Evolutionary conservation across 2,329 filamentous ascomycete genomes (phyloP), one percentile per base, ranked within the genome.

Genomic region (Pseudocercospora vitis): DNA sequence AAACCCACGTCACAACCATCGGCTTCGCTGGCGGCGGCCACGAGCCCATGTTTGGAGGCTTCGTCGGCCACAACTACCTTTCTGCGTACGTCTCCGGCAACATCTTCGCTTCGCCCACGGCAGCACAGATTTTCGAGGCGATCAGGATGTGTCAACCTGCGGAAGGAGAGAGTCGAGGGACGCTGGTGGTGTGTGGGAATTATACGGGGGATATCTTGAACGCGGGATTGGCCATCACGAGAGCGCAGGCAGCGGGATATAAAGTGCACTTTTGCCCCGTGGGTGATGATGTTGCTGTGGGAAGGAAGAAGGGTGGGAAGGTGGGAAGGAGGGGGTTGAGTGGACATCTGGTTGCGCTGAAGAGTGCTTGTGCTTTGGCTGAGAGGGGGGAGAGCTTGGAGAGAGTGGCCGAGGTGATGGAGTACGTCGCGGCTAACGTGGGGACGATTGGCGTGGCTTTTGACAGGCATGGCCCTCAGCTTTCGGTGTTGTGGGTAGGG

Each of bases 201-300:
- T 85, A 85, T 67, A 85, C 82, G 0, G 82, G 82, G 42, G 82
- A 85, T 66, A 82, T 82, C 53, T 71, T 85, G 56, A 82, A 85
- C 65, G 83, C 84, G 59, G 81, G 81, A 1, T 70, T 84, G 9
- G 82, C 82, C 2, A 78, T 78, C 47, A 81, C 82, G 60, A 82
- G 78, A 68, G 82, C 78, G 31, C 76, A 76, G 44, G 79, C 80
- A 4, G 73, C 71, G 18, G 81, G 81, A 14, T 77, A 79, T 59
- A 76, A 73, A 48, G 80, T 80, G 59, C 72, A 75, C 52, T 80
- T 84, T 67, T 77, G 84, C 54, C 79, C 84, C 56, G 84, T 82
- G 55, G 82, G 81, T 32, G 84, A 86, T 59, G 84, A 86, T 63
- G 84, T 87, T 6, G 83, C 81, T 0, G 81, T 86, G 19, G 83